phyloP scores from a whole-genome alignment of 305 asterid species.

The Coffea humblotiana region DNA sequence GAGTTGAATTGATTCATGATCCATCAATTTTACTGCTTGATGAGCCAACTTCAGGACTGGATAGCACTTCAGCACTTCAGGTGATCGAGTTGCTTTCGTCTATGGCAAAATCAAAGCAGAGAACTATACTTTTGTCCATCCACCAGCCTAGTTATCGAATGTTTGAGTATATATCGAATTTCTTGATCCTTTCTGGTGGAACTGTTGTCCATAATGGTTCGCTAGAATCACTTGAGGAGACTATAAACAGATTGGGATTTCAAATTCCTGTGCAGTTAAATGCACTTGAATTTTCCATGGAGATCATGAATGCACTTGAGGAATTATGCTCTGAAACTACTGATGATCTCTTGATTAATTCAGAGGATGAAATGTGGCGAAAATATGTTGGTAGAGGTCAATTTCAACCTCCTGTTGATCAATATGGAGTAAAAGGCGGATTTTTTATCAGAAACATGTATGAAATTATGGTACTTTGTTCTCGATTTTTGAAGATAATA shows the following conservation, averaged over 20 bases:
- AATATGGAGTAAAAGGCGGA: conserved; percentile 1
- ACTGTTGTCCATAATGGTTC: conserved; percentile 73
- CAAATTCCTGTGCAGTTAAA: conserved; percentile 71
- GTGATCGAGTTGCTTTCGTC: conserved; percentile 71
- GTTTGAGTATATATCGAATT: conserved; percentile 58
- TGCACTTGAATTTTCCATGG: conserved; percentile 88
- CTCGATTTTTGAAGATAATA: conserved; percentile 74
- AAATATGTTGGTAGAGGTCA: conserved; percentile 1
- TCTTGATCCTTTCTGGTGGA: conserved; percentile 74
- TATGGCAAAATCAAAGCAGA: conserved; percentile 63
- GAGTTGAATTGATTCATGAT: conserved; percentile 85
- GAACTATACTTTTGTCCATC: conserved; percentile 66
- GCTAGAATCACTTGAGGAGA: conserved; percentile 56
- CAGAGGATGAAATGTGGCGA: conserved; percentile 9
- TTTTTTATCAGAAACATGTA: conserved; percentile 28
- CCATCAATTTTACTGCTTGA: conserved; percentile 75
- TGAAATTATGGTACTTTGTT: conserved; percentile 62
- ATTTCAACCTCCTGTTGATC: neutral
- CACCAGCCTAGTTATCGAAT: conserved; percentile 91
- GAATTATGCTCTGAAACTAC: conserved; percentile 25
- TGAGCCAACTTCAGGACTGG: conserved; percentile 93
- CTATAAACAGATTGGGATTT: conserved; percentile 50
- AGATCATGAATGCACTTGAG: conserved; percentile 56
- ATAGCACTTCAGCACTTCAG: conserved; percentile 88
- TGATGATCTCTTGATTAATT: conserved; percentile 14